A percentile compares a stretch with the other conserved stretches of the same genome.
Evolutionary conservation across 768 basidiomycete genomes (phyloP).

Genomic region (Leucosporidium scottii): DNA sequence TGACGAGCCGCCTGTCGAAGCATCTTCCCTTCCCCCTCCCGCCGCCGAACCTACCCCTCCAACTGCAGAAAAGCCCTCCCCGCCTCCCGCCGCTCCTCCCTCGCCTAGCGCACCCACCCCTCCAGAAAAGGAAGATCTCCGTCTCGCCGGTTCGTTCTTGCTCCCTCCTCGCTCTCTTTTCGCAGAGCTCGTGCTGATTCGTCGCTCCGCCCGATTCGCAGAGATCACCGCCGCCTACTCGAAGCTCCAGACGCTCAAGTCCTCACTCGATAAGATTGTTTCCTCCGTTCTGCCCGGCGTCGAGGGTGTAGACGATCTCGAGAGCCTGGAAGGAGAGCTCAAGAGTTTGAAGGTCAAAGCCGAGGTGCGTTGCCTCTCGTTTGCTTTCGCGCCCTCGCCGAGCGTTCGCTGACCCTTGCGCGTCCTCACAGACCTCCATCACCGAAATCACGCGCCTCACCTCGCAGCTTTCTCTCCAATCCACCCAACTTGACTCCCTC

Average conservation of each 20-base stretch:
- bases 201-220: slow-evolving; percentile 38
- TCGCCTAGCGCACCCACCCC: background rate
- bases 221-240: slow-evolving; percentile 67
- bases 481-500: slow-evolving; percentile 83
- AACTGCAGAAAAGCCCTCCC: background rate
- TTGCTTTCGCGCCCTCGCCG: background rate
- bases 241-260: slow-evolving; percentile 63
- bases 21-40: background rate
- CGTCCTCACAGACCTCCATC: slow-evolving; percentile 11
- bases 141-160: background rate
- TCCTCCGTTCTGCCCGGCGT: slow-evolving; percentile 62
- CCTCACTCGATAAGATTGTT: slow-evolving; percentile 61
- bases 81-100: background rate
- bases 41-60: too few relatives aligned
- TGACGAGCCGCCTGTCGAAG: background rate
- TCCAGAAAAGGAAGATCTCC: background rate
- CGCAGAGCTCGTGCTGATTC: background rate
- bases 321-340: slow-evolving; percentile 67
- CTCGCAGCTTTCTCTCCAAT: slow-evolving; percentile 57
- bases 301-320: slow-evolving; percentile 55
- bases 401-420: background rate
- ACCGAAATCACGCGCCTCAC: slow-evolving; percentile 73
- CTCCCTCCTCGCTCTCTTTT: background rate
- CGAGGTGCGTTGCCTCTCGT: slow-evolving; percentile 54
- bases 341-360: slow-evolving; percentile 58